Percentiles rank a stretch among this genome's conserved stretches.
Conservation (phyloP, 768 basidiomycete genomes). For the Tulasnella sp. region DNA sequence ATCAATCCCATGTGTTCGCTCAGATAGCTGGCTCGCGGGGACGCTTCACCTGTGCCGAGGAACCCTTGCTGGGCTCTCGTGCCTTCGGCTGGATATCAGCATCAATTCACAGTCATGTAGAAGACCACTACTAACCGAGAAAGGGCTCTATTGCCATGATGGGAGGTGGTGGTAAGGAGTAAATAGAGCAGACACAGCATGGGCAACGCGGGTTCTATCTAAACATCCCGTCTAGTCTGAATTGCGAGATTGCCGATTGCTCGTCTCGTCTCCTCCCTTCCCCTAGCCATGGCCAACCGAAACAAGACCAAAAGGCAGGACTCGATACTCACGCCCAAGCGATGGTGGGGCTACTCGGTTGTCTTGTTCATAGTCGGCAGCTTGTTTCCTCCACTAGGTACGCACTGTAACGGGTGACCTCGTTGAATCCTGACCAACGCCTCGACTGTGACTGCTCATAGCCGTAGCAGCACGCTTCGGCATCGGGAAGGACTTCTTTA, state of each 20-base stretch:
- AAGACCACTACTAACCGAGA: neutral
- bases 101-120: neutral
- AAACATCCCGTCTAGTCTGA: too few relatives aligned
- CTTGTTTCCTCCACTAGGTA: constrained; percentile 83
- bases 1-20: neutral
- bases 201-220: too few relatives aligned
- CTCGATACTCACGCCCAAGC: constrained; percentile 51
- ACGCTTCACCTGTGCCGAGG: constrained; percentile 52
- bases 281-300: neutral
- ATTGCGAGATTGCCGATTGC: too few relatives aligned
- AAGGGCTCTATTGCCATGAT: constrained; percentile 18
- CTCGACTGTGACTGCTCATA: constrained; percentile 27
- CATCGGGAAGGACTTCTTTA: constrained; percentile 81
- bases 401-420: constrained; percentile 19
- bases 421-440: neutral
- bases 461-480: constrained; percentile 92
- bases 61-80: constrained; percentile 28
- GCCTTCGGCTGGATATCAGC: neutral
- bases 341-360: constrained; percentile 71
- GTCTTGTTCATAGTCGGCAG: constrained; percentile 82
- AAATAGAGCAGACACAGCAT: too few relatives aligned
- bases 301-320: neutral
- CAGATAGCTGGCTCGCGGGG: constrained; percentile 36
- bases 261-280: too few relatives aligned
- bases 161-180: too few relatives aligned